Base-by-base conservation (phyloP, 371 early-diverging fungal species). In the Spiromyces aspiralis region DNA sequence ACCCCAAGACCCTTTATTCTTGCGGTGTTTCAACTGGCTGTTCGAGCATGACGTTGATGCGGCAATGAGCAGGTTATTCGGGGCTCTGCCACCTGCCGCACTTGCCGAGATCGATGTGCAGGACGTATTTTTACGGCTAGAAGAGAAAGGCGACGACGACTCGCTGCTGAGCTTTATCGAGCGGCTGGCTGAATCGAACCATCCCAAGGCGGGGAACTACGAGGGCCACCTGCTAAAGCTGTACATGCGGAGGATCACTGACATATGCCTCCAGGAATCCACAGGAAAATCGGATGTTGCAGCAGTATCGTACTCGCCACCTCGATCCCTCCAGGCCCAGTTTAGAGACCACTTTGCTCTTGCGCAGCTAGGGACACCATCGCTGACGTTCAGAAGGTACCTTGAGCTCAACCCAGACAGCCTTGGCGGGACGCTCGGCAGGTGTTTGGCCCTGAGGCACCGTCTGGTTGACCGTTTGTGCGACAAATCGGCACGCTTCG, bases 101-200 rank as follows among this genome's bases (percentile, higher is more conserved):
- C 59, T 67, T 1, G 49, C 50, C 4, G 4, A 19, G 2, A 27
- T 67, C 10, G 62, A 67, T 12, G 60, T 59, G 2, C 62, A 67
- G 35, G 19, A n/a, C 0, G 56, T 43, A 0, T 45, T 67, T 27
- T 16, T 13, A 12, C 28, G 46, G 4, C 45, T 67, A 2, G 62
- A 67, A 43, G 3, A 25, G 4, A 22, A 19, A 0, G 55, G 54
- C 1, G 55, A 65, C 27, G 42, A 48, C 44, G 13, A 26, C 26
- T 25, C 56, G 2, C 28, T 62, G 50, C 58, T 66, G 1, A 42
- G 27, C 19, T 59, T 67, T 25, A 62, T 67, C 23, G 69, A 67
- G 53, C 57, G 67, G 22, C 59, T 67, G 3, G 25, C 66, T 12
- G 16, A 26, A 0, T 57, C 60, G 1, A 22, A 27, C 20, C 68